Evolutionary conservation across 169 alveolate species (phyloP).

Genomic region (Cryptosporidium muris): DNA sequence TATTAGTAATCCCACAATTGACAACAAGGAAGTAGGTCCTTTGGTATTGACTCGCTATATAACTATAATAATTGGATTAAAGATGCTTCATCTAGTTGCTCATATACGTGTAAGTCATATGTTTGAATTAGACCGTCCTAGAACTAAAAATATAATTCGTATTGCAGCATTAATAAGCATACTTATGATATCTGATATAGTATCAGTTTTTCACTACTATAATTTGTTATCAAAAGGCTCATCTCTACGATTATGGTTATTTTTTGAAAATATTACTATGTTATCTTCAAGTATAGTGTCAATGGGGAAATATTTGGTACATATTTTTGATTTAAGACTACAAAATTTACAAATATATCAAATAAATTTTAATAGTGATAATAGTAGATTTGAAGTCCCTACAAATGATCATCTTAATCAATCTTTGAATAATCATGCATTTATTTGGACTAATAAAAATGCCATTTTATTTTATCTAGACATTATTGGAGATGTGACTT

Average conservation of each 20-base stretch:
- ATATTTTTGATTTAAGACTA: conserved; percentile 72
- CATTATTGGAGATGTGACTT: conserved; percentile 40
- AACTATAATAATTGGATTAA: conserved; percentile 78
- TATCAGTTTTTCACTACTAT: conserved; percentile 75
- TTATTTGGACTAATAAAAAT: conserved; percentile 47
- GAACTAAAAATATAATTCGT: conserved; percentile 73
- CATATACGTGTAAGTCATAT: conserved; percentile 80
- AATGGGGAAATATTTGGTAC: conserved; percentile 72
- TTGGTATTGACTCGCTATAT: conserved; percentile 78
- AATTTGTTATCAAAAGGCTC: conserved; percentile 74
- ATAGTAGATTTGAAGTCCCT: neutral
- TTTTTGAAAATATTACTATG: conserved; percentile 80
- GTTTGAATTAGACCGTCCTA: conserved; percentile 84
- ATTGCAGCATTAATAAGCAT: conserved; percentile 41
- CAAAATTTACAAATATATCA: conserved; percentile 28
- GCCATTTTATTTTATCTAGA: conserved; percentile 48
- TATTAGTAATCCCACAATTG: conserved; percentile 83
- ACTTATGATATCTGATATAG: conserved; percentile 77
- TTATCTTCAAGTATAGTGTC: conserved; percentile 74
- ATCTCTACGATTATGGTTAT: conserved; percentile 85
- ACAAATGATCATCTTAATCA: too few relatives aligned
- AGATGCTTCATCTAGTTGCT: conserved; percentile 81
- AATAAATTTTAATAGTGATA: neutral
- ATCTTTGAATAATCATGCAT: conserved; percentile 3
- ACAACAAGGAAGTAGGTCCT: conserved; percentile 83